Evolutionary conservation across 2,329 filamentous ascomycete genomes (phyloP), one percentile per base, ranked within the genome.

Genomic region (Ascochyta fabae): DNA sequence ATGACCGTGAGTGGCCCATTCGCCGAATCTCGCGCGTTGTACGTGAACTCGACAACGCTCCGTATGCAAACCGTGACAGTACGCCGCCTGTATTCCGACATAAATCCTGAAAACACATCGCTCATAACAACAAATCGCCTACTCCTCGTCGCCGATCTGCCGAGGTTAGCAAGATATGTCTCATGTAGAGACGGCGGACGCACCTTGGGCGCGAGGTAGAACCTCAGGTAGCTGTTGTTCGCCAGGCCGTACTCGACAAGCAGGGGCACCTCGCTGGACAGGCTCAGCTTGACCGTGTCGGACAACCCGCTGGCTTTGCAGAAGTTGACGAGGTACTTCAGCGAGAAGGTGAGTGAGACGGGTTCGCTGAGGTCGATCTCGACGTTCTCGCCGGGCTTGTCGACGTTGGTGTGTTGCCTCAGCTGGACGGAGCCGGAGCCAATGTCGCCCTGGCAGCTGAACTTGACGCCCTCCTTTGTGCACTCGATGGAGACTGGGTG

Each of bases 291-390:
- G 78, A 99, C 96, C 65, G 85, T 84, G 66, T 78, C 81, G 35
- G 93, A 94, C 59, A 99, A 83, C 48, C 87, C 88, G 61, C 92
- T 90, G 31, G 96, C 96, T 83, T 99, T 99, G 90, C 95, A 98
- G 83, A 99, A 99, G 86, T 98, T 98, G 84, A 96, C 91, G 3
- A 99, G 88, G 81, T 99, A 99, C 83, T 99, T 99, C 71, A 99
- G 89, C 31, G 95, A 98, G 83, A 99, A 99, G 45, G 94, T 98
- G 61, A 99, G 86, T 33, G 91, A 85, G 58, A 99, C 95, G 47
- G 95, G 92, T 81, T 99, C 96, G 35, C 87, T 89, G 59, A 99
- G 87, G 73, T 92, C 87, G 77, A 99, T 97, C 64, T 91, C 86
- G 69, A 98, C 90, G 73, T 93, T 91, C 73, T 89, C 83, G 9